A percentile compares a stretch with the other conserved stretches of the same genome.
Conservation (phyloP, 2,329 filamentous ascomycete species). For the Diaporthe helianthi region DNA sequence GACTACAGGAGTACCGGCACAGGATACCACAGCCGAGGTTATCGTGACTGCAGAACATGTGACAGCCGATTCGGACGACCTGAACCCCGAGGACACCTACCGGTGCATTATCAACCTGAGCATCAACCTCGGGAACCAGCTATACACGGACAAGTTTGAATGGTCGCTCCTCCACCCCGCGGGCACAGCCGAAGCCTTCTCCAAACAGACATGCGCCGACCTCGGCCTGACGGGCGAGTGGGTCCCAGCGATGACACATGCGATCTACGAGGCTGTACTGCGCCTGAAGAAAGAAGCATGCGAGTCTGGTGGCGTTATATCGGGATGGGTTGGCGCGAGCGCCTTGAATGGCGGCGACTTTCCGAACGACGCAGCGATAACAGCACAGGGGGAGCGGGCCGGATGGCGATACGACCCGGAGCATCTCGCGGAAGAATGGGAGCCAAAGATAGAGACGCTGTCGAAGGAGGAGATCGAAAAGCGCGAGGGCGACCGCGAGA, state of each 20-base stretch:
- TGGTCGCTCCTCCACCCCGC: constrained; percentile 94
- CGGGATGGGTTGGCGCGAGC: constrained; percentile 60
- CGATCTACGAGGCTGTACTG: constrained; percentile 94
- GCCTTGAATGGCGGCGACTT: constrained; percentile 69
- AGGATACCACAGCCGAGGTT: constrained; percentile 51
- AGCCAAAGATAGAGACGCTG: constrained; percentile 79
- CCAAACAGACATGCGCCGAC: constrained; percentile 90
- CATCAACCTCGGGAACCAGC: constrained; percentile 87
- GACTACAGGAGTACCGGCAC: constrained; percentile 10
- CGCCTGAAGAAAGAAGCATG: constrained; percentile 96
- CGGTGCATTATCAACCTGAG: constrained; percentile 90
- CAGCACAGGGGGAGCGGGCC: constrained; percentile 53
- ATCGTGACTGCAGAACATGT: constrained; percentile 74
- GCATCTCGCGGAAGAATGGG: constrained; percentile 83
- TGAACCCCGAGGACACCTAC: constrained; percentile 93
- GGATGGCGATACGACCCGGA: constrained; percentile 97
- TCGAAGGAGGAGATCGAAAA: constrained; percentile 98
- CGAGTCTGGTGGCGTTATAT: constrained; percentile 87
- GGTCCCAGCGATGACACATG: constrained; percentile 92
- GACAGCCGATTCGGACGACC: constrained; percentile 71
- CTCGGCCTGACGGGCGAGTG: constrained; percentile 90
- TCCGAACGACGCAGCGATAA: constrained; percentile 81
- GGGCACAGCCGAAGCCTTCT: constrained; percentile 90
- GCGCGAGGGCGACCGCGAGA: constrained; percentile 90
- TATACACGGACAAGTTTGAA: constrained; percentile 97